phyloP scores from a whole-genome alignment of 2,329 filamentous ascomycete species.

The Colletotrichum tropicicola region DNA sequence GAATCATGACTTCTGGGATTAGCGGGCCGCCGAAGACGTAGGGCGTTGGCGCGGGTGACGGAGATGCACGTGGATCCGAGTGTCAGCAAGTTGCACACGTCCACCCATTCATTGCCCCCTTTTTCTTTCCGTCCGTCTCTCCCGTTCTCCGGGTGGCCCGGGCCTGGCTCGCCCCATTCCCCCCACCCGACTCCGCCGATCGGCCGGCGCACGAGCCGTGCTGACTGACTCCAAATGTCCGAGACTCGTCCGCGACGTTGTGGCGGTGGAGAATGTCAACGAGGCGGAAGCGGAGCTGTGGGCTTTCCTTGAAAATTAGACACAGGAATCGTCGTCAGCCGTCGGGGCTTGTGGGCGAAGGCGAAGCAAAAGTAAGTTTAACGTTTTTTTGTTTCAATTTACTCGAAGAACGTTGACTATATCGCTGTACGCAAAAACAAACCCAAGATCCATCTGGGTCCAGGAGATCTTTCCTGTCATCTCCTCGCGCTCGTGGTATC shows the following conservation, averaged over 20 bases:
- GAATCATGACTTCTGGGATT: no score
- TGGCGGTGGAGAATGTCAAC: no score
- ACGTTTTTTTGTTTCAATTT: constrained; percentile 5
- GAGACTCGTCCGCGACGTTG: no score
- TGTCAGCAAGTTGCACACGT: constrained; percentile 4
- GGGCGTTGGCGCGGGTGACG: background rate
- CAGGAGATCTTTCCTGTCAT: background rate
- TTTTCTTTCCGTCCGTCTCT: background rate
- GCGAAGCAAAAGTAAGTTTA: background rate
- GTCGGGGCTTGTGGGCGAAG: background rate
- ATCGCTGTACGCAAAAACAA: constrained; percentile 1
- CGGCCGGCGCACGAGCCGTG: background rate
- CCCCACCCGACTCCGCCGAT: background rate
- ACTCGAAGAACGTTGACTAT: background rate
- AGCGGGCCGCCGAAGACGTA: no score
- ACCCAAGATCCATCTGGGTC: constrained; percentile 3
- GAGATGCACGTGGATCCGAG: constrained; percentile 5
- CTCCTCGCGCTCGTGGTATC: constrained; percentile 18
- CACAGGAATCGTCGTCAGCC: no score
- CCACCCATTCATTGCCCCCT: no score
- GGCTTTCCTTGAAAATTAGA: no score
- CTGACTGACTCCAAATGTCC: background rate
- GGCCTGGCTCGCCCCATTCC: no score
- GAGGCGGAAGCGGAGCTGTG: no score
- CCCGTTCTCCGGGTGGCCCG: background rate